Conservation (phyloP, 2,329 filamentous ascomycete species). For the Ceratocystis variospora region DNA sequence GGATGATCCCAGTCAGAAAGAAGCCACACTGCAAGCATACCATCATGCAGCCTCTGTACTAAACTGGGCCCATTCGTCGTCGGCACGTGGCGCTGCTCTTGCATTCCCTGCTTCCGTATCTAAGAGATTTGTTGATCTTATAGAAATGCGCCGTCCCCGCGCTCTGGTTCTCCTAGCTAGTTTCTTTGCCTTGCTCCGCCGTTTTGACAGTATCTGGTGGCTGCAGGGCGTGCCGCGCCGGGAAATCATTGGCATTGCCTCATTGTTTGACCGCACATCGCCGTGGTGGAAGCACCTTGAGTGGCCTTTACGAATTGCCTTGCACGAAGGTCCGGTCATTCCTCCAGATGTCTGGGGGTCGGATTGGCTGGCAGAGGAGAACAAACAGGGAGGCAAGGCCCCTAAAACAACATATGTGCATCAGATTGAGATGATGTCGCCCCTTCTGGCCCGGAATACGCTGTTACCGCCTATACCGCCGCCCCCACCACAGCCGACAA, state of each 20-base stretch:
- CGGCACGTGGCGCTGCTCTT: slow-evolving; percentile 43
- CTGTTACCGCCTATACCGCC: slow-evolving; percentile 18
- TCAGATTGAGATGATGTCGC: slow-evolving; percentile 31
- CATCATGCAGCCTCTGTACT: slow-evolving; percentile 51
- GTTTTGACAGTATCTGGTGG: slow-evolving; percentile 54
- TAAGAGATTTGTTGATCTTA: slow-evolving; percentile 44
- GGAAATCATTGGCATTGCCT: slow-evolving; percentile 50
- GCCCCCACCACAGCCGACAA: slow-evolving; percentile 13
- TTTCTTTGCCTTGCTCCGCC: slow-evolving; percentile 52
- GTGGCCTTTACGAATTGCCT: slow-evolving; percentile 45
- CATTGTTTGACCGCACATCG: slow-evolving; percentile 43
- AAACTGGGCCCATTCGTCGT: slow-evolving; percentile 51
- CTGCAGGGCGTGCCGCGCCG: slow-evolving; percentile 50
- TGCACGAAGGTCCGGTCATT: slow-evolving; percentile 41
- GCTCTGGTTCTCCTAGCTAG: slow-evolving; percentile 50
- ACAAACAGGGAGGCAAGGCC: slow-evolving; percentile 21
- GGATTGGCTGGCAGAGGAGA: slow-evolving; percentile 35
- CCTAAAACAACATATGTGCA: slow-evolving; percentile 19
- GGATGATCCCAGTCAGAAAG: slow-evolving; percentile 19
- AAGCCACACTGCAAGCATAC: slow-evolving; percentile 40
- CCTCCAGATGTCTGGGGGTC: slow-evolving; percentile 45
- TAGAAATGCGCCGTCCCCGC: slow-evolving; percentile 45
- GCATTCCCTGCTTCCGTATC: slow-evolving; percentile 52
- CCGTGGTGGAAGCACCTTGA: slow-evolving; percentile 48
- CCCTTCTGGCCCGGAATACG: slow-evolving; percentile 26